Base-by-base conservation (phyloP, 768 basidiomycete genomes). In the Mycena filopes region DNA sequence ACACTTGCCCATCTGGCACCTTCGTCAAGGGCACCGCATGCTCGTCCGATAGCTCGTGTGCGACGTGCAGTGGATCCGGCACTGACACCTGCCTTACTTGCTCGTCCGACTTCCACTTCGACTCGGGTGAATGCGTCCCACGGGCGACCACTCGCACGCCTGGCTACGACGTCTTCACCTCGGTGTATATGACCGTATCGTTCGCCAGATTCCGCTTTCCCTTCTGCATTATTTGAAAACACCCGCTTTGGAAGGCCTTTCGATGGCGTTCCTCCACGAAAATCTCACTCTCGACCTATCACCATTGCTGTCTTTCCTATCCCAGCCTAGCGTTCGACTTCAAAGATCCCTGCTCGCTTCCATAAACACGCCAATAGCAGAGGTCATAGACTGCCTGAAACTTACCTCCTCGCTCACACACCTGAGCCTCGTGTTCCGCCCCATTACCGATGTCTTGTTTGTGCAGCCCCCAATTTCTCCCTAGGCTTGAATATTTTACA, bases 171-270 rank as follows among this genome's bases (percentile, higher is more conserved):
- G 36, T 40, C 21, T 38, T 63, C 16, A 16, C 29, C 25, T 13
- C 36, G 36, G 36, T 10, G 2, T 57, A 10, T 8, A 13, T 3
- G 55, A 29, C 49, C 9, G 28, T 11, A 33, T 31, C 7, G 11
- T 16, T 28, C 21, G 13, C 11, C 20, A 0, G 10, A 11, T 40
- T 8, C 26, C 46, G 7, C 33, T 49, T 2, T 1, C 28, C 12
- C 3, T 51, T n/a, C 47, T 63, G 12, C 16, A 48, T 11, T 45
- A 10, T 10, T 42, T 57, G 38, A 57, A 31, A 28, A 31, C 42
- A 1, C 63, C 63, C 16, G 48, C 48, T 16, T 46, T 63, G 48
- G 45, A 42, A 28, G 28, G 16, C 29, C 55, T 63, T 31, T 38
- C 29, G 13, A 41, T 57, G 12, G 21, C 15, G 16, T 29, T 31